Conservation (phyloP, 2,329 filamentous ascomycete species). For the Neofusicoccum sp. region DNA sequence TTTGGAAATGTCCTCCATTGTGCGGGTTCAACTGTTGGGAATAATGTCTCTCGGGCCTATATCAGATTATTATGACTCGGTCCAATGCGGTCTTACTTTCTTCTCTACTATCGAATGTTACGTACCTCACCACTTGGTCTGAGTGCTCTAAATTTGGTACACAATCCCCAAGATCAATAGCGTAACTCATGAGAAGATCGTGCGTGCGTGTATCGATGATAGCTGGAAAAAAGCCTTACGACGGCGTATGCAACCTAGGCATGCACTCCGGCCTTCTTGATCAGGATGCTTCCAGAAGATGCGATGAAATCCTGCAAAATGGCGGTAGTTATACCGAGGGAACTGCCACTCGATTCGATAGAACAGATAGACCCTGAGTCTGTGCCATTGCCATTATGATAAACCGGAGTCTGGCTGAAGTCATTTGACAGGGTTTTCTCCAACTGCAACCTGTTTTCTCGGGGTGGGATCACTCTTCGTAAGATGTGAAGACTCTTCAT, state of each 20-base stretch:
- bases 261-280: not conserved
- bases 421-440: not conserved
- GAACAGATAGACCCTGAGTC: constrained; percentile 21
- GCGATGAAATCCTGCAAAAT: constrained; percentile 22
- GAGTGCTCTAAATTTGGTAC: too few species aligned
- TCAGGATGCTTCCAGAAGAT: constrained; percentile 17
- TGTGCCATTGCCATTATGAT: constrained; percentile 18
- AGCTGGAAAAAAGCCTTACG: not conserved
- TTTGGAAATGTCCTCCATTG: too few species aligned
- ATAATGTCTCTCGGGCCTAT: too few species aligned
- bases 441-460: too few species aligned
- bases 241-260: not conserved
- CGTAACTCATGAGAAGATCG: not conserved
- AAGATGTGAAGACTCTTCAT: too few species aligned
- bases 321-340: constrained; percentile 16
- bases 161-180: not conserved
- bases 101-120: too few species aligned
- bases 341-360: constrained; percentile 15
- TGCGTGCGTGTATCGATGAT: not conserved
- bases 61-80: too few species aligned
- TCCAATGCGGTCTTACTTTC: too few species aligned
- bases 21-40: too few species aligned
- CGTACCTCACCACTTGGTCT: too few species aligned
- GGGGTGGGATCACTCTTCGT: too few species aligned
- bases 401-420: constrained; percentile 2